Percentiles rank a stretch among this genome's conserved stretches.
Conservation (phyloP, 2,329 filamentous ascomycete genomes). For the Rasamsonia emersonii region DNA sequence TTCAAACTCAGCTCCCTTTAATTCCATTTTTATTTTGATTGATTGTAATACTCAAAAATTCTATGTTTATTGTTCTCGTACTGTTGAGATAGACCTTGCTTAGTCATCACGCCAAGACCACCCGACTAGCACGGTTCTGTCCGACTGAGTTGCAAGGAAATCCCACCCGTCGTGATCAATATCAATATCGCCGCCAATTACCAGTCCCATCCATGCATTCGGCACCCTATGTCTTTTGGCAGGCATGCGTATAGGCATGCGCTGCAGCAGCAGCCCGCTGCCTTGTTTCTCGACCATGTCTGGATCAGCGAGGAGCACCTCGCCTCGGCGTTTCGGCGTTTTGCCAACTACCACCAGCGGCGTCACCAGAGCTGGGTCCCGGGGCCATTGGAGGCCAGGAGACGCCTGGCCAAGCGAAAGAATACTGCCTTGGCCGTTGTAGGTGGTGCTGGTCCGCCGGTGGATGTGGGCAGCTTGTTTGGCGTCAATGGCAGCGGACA, state of each 20-base stretch:
- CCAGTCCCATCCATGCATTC: constrained; percentile 8
- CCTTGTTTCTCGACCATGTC: constrained; percentile 24
- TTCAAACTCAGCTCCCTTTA: too few relatives aligned
- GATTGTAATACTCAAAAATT: too few relatives aligned
- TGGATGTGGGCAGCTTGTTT: constrained; percentile 35
- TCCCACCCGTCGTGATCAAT: constrained; percentile 2
- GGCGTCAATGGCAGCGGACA: constrained; percentile 32
- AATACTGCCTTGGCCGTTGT: constrained; percentile 42
- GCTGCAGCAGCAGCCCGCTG: constrained; percentile 18
- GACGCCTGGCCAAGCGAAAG: constrained; percentile 46
- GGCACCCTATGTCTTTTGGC: constrained; percentile 32
- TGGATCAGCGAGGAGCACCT: constrained; percentile 41
- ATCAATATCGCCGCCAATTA: constrained; percentile 3
- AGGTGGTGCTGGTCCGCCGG: constrained; percentile 17
- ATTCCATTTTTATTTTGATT: too few relatives aligned
- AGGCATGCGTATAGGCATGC: constrained; percentile 35
- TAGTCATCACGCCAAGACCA: constrained; percentile 8
- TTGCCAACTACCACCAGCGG: constrained; percentile 36
- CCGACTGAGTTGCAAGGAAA: too few relatives aligned
- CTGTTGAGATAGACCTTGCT: too few relatives aligned
- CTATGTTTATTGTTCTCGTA: too few relatives aligned
- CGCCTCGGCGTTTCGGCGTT: constrained; percentile 40
- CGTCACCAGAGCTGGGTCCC: constrained; percentile 54
- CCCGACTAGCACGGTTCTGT: too few relatives aligned
- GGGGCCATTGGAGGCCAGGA: constrained; percentile 54